These are phyloP conservation scores for Epichloe sibirici DNA, from an alignment of 2,329 filamentous ascomycete species.

Conservation along the genomic window DNA sequence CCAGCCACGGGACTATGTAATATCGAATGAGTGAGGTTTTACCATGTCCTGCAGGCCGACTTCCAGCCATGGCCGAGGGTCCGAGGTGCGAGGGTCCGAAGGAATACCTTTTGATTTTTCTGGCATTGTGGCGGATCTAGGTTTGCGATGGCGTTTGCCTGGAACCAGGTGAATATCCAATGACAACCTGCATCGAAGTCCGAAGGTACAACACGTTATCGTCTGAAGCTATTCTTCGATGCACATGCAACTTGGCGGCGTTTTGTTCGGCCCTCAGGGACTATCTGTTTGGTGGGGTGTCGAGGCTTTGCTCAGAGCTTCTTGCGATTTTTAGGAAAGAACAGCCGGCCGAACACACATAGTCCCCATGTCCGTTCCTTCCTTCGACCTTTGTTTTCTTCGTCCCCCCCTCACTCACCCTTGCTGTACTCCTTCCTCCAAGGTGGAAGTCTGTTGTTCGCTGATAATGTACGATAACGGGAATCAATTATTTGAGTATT, in stretches of 20 bases:
- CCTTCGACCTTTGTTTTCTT: background rate
- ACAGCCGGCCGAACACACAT: background rate
- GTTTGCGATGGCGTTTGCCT: too few relatives aligned
- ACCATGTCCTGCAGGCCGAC: too few relatives aligned
- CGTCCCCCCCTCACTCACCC: background rate
- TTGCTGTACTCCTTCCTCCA: background rate
- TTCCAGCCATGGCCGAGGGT: too few relatives aligned
- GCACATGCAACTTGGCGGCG: background rate
- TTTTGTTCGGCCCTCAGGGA: background rate
- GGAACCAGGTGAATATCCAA: background rate
- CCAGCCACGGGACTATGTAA: too few relatives aligned
- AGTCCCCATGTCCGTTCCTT: background rate
- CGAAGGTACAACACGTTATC: background rate
- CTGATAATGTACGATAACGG: conserved; percentile 12
- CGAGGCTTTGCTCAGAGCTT: background rate
- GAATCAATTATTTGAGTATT: conserved; percentile 30
- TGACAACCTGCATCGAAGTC: background rate
- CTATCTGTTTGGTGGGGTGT: background rate
- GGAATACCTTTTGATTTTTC: too few relatives aligned
- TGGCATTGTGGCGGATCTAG: too few relatives aligned
- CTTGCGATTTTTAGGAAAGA: background rate
- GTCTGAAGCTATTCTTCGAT: background rate
- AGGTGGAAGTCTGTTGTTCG: background rate
- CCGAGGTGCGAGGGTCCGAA: too few relatives aligned
- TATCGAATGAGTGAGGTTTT: too few relatives aligned